Evolutionary conservation across 1,284 basidiomycete species (phyloP).

Genomic region (Ustilago curta): DNA sequence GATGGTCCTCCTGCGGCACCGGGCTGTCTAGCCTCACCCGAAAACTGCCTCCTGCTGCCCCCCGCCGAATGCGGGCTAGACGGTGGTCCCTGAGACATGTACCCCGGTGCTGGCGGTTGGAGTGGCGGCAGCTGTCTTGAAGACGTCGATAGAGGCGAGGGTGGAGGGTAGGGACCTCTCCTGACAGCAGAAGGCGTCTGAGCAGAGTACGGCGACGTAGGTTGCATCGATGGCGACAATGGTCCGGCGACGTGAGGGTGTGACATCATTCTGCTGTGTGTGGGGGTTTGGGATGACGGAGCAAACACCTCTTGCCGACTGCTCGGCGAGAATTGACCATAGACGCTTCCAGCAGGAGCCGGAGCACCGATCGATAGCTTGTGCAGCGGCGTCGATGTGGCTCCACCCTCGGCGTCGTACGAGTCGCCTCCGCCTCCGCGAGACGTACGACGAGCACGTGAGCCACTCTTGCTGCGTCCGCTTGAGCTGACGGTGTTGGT

Average conservation of each 20-base stretch:
- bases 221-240: constrained; percentile 35
- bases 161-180: constrained; percentile 31
- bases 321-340: constrained; percentile 39
- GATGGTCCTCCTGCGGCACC: neutral
- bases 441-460: constrained; percentile 21
- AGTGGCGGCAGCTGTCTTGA: constrained; percentile 39
- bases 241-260: constrained; percentile 30
- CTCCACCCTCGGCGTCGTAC: constrained; percentile 13
- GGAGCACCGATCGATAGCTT: constrained; percentile 54
- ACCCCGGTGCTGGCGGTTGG: constrained; percentile 12
- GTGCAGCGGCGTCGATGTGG: constrained; percentile 46
- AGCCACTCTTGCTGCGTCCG: constrained; percentile 30
- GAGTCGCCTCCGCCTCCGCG: constrained; percentile 10
- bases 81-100: constrained; percentile 29
- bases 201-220: constrained; percentile 31
- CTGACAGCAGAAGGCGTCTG: constrained; percentile 40
- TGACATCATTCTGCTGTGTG: constrained; percentile 38
- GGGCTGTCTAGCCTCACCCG: constrained; percentile 11
- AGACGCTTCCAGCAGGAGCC: constrained; percentile 37
- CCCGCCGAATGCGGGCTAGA: constrained; percentile 15
- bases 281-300: constrained; percentile 27
- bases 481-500: constrained; percentile 7
- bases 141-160: constrained; percentile 28
- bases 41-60: constrained; percentile 28
- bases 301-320: constrained; percentile 15